phyloP scores from a whole-genome alignment of 2,329 filamentous ascomycete species.

The Mycosphaerella arachidis region DNA sequence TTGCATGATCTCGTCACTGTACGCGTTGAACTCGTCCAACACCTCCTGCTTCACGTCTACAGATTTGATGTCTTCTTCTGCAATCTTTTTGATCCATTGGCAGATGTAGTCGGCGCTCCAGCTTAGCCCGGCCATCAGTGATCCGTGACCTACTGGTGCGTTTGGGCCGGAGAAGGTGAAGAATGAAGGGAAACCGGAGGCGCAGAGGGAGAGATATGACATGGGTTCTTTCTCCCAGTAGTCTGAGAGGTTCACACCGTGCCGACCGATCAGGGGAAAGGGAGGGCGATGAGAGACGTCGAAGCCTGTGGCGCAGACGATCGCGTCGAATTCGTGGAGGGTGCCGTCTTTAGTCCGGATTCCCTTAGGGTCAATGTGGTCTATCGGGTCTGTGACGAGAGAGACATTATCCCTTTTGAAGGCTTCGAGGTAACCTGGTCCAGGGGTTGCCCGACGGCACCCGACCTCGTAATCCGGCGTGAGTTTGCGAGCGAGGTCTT shows the following conservation, averaged over 20 bases:
- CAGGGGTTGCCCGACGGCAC: constrained; percentile 56
- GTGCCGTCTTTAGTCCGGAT: constrained; percentile 23
- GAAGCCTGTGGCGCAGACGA: constrained; percentile 37
- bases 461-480: constrained; percentile 61
- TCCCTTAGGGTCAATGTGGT: constrained; percentile 22
- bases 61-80: constrained; percentile 27
- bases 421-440: constrained; percentile 39
- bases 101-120: constrained; percentile 29
- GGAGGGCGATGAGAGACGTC: constrained; percentile 35
- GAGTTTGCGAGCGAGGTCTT: constrained; percentile 52
- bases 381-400: constrained; percentile 26
- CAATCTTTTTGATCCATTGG: constrained; percentile 29
- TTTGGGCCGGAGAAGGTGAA: constrained; percentile 28
- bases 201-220: constrained; percentile 23
- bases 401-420: constrained; percentile 30
- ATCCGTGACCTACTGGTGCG: constrained; percentile 25
- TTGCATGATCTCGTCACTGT: constrained; percentile 31
- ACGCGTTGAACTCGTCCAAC: constrained; percentile 30
- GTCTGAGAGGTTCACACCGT: constrained; percentile 19
- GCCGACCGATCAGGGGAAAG: constrained; percentile 37
- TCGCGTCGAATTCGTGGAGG: constrained; percentile 16
- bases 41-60: constrained; percentile 25
- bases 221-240: constrained; percentile 23
- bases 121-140: constrained; percentile 24
- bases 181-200: constrained; percentile 17